These are phyloP conservation scores for Cordyceps militaris DNA, from an alignment of 2,329 filamentous ascomycete genomes.

Conservation along the genomic window DNA sequence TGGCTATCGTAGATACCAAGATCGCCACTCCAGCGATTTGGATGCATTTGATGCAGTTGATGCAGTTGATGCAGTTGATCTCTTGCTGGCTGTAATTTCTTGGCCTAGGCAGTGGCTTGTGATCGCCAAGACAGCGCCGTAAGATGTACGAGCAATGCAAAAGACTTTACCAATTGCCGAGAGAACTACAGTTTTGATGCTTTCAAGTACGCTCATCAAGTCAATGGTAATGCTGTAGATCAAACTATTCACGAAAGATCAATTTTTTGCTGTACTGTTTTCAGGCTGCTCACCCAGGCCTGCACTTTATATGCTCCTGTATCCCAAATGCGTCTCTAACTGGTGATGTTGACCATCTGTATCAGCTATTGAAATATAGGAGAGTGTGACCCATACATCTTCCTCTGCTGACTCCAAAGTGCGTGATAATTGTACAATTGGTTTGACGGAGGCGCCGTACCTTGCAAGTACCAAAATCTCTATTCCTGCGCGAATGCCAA, in stretches of 20 bases:
- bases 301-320: not conserved
- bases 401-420: not conserved
- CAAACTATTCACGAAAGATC: not conserved
- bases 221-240: not conserved
- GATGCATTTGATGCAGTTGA: not conserved
- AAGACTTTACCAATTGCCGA: not conserved
- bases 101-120: no score
- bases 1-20: not conserved
- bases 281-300: not conserved
- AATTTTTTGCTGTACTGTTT: not conserved
- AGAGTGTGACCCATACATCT: not conserved
- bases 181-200: not conserved
- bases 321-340: no score
- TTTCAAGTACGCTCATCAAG: not conserved
- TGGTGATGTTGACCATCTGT: no score
- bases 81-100: not conserved
- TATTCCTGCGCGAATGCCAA: not conserved
- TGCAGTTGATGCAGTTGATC: not conserved
- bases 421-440: not conserved
- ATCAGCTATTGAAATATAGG: no score
- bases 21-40: not conserved
- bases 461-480: not conserved
- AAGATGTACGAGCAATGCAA: not conserved
- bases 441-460: not conserved
- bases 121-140: not conserved